phyloP scores from a whole-genome alignment of 1,139 yeast species.

The Yamadazyma aaseri region DNA sequence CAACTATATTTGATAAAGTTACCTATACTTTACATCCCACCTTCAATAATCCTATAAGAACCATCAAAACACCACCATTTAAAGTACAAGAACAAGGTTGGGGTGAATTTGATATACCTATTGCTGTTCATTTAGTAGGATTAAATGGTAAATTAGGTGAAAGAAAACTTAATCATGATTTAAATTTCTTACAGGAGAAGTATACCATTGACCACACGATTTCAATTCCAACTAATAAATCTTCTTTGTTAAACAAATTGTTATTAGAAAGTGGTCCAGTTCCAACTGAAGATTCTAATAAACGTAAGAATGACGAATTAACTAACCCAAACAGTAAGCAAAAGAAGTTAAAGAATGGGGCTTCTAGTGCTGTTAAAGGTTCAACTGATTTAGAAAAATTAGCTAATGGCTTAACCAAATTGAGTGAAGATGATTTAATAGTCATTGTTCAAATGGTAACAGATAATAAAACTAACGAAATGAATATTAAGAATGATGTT shows the following conservation, averaged over 20 bases:
- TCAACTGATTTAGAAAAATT: slow-evolving; percentile 83
- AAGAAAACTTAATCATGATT: slow-evolving; percentile 80
- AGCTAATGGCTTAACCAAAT: slow-evolving; percentile 85
- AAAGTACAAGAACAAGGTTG: slow-evolving; percentile 92
- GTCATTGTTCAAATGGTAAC: slow-evolving; percentile 98
- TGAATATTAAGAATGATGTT: slow-evolving; percentile 93
- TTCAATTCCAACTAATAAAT: slow-evolving; percentile 74
- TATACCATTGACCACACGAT: slow-evolving; percentile 78
- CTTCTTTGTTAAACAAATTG: slow-evolving; percentile 62
- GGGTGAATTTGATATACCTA: slow-evolving; percentile 95
- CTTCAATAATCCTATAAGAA: slow-evolving; percentile 82
- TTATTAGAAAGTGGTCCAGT: slow-evolving; percentile 81
- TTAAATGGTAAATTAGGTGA: slow-evolving; percentile 81
- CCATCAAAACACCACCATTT: slow-evolving; percentile 84
- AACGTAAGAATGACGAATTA: slow-evolving; percentile 24
- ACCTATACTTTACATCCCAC: slow-evolving; percentile 95
- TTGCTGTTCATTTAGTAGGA: slow-evolving; percentile 67
- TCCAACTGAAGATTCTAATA: slow-evolving; percentile 46
- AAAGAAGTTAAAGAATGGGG: slow-evolving; percentile 61
- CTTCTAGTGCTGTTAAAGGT: slow-evolving; percentile 54
- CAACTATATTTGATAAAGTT: slow-evolving; percentile 85
- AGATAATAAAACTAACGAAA: slow-evolving; percentile 91
- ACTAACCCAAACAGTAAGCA: slow-evolving; percentile 35
- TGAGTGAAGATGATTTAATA: slow-evolving; percentile 87
- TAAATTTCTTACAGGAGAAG: slow-evolving; percentile 76